Evolutionary conservation across 345 rosid species (phyloP).

Genomic region (Lepidium didymum): DNA sequence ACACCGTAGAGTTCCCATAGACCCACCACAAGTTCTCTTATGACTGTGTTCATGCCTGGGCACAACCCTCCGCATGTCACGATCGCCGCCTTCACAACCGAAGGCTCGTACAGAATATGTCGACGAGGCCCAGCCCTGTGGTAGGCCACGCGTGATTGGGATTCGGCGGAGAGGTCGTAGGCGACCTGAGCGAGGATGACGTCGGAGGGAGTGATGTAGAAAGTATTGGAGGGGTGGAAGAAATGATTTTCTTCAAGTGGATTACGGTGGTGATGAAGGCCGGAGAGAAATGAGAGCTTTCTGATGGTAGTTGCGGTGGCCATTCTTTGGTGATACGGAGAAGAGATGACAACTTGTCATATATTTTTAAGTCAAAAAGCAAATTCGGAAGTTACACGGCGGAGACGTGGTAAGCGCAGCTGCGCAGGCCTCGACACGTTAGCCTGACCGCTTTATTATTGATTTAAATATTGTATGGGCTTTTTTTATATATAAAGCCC

Average conservation of each 20-base stretch:
- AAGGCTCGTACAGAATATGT: conserved; percentile 42
- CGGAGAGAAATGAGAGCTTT: conserved; percentile 35
- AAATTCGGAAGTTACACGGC: background rate
- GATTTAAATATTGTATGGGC: too few relatives aligned
- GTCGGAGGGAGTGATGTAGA: conserved; percentile 58
- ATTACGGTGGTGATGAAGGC: conserved; percentile 32
- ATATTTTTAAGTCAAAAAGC: background rate
- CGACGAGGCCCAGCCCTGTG: conserved; percentile 72
- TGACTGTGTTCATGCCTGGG: conserved; percentile 85
- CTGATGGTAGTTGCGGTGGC: conserved; percentile 3
- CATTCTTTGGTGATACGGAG: conserved; percentile 9
- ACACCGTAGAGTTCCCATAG: conserved; percentile 86
- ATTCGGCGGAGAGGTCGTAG: conserved; percentile 35
- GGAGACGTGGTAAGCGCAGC: conserved; percentile 18
- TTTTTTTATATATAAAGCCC: too few relatives aligned
- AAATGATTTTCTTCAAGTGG: conserved; percentile 55
- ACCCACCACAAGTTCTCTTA: conserved; percentile 81
- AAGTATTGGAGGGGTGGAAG: conserved; percentile 55
- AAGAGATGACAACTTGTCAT: background rate
- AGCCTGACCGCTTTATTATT: background rate
- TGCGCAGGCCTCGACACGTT: conserved; percentile 5
- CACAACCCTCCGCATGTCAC: conserved; percentile 92
- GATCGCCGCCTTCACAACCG: conserved; percentile 45
- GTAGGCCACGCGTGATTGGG: conserved; percentile 37
- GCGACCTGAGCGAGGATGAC: conserved; percentile 55